phyloP scores from a whole-genome alignment of 306 rosid genomes.

The Glycine latifolia region DNA sequence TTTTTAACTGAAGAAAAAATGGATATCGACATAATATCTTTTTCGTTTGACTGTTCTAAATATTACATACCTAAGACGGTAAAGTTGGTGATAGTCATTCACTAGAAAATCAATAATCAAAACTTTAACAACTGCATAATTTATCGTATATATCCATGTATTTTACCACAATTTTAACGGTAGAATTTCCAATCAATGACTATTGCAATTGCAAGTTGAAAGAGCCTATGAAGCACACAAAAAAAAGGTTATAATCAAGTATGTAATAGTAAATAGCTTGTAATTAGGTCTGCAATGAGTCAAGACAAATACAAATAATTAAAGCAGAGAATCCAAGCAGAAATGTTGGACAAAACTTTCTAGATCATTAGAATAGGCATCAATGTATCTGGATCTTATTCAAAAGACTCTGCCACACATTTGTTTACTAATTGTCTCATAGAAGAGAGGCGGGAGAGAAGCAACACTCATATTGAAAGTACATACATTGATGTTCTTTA shows the following conservation, averaged over 20 bases:
- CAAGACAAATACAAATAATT: background rate
- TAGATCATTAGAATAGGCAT: background rate
- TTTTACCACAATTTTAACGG: background rate
- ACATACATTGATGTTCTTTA: background rate
- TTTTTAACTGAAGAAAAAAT: too few species aligned
- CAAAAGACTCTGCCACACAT: background rate
- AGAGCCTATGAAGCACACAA: background rate
- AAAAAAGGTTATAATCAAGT: background rate
- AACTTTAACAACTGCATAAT: too few species aligned
- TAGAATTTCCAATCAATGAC: background rate
- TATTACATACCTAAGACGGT: too few species aligned
- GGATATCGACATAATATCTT: too few species aligned
- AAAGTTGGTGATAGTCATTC: too few species aligned
- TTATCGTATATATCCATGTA: background rate
- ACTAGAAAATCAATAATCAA: too few species aligned
- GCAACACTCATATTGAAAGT: background rate
- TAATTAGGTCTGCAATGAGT: background rate
- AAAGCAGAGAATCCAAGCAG: slow-evolving; percentile 13
- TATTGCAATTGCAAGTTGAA: background rate
- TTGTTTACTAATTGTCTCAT: background rate
- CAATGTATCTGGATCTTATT: slow-evolving; percentile 31
- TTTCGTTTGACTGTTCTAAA: too few species aligned
- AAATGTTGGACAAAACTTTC: slow-evolving; percentile 10
- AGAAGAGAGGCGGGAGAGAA: background rate
- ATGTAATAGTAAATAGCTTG: background rate